Conservation (phyloP, 495 filamentous ascomycete genomes). For the Neurospora sp. region DNA sequence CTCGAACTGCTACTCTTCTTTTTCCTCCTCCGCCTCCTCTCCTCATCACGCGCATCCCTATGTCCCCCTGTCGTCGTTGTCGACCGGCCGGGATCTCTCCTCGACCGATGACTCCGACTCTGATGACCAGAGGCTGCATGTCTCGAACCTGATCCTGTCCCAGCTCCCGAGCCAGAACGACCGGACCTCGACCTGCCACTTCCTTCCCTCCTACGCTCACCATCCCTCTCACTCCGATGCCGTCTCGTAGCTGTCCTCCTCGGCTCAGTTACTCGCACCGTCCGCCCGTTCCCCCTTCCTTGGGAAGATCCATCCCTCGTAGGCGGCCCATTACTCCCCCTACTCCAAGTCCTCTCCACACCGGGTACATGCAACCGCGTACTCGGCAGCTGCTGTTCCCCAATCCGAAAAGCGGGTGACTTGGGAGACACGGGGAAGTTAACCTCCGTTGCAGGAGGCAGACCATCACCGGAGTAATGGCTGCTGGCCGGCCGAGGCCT, state of each 20-base stretch:
- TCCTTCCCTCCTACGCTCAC: constrained; percentile 11
- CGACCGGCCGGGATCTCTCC: not conserved
- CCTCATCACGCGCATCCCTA: not conserved
- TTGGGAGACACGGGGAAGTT: constrained; percentile 29
- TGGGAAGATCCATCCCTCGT: constrained; percentile 6
- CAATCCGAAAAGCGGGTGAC: constrained; percentile 26
- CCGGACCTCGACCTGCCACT: not conserved
- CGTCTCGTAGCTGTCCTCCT: not conserved
- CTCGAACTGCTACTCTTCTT: constrained; percentile 1
- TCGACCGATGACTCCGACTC: not conserved
- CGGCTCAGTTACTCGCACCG: not conserved
- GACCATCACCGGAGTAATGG: constrained; percentile 17
- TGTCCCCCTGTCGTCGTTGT: not conserved
- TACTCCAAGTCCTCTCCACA: constrained; percentile 25
- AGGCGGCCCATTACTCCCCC: constrained; percentile 21
- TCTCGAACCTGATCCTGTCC: not conserved
- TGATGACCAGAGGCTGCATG: not conserved
- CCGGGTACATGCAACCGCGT: constrained; percentile 31
- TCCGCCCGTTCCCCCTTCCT: not conserved
- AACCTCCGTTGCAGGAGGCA: constrained; percentile 15
- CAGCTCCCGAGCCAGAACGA: not conserved
- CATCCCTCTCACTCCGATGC: constrained; percentile 13
- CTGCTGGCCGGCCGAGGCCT: constrained; percentile 17
- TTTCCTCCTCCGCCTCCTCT: constrained; percentile 1
- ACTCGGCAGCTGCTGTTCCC: constrained; percentile 26